Evolutionary conservation across 2,329 filamentous ascomycete species (phyloP), one percentile per base, ranked within the genome.

Genomic region (Penicillium sp.): DNA sequence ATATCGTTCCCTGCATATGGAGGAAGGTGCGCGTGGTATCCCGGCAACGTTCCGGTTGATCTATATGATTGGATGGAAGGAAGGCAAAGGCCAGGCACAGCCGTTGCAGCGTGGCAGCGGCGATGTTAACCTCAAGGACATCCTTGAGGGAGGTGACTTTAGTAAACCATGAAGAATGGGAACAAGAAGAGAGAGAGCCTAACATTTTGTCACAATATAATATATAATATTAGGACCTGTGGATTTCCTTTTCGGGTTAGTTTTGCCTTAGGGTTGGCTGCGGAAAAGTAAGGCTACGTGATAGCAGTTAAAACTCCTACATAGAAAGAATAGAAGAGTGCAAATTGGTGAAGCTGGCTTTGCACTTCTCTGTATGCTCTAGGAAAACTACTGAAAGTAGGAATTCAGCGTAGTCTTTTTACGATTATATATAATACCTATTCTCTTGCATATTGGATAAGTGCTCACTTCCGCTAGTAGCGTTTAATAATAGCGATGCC

Each of bases 51-150:
- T 97, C 70, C 83, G 94, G 63, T 82, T 96, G 64, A 97, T 99
- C 58, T 96, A 94, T 73, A 97, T 97, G 92, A 99, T 99, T 74
- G 94, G 94, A 0, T 99, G 94, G 94, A 95, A 93, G 70, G 89
- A 92, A 62, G 87, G 89, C 2, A 82, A 83, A 31, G 84, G 86
- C 50, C 92, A 97, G 75, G 80, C 87, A 2, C 80, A 93, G 74
- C 92, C 94, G 6, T 76, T 97, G 55, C 76, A 87, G 61, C 84
- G 94, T 62, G 94, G 94, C 0, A 96, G 88, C 60, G 94, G 90
- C 10, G 81, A 96, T 69, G 77, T 96, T 40, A 96, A 89, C 72
- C 81, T 99, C 59, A 96, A 94, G 73, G 92, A 97, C 72, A 79
- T 96, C 18, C 71, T 89, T 21, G 85, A 76, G 12, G 75, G 75